Conservation (phyloP, 805 yeast species). For the Nakazawaea peltata region DNA sequence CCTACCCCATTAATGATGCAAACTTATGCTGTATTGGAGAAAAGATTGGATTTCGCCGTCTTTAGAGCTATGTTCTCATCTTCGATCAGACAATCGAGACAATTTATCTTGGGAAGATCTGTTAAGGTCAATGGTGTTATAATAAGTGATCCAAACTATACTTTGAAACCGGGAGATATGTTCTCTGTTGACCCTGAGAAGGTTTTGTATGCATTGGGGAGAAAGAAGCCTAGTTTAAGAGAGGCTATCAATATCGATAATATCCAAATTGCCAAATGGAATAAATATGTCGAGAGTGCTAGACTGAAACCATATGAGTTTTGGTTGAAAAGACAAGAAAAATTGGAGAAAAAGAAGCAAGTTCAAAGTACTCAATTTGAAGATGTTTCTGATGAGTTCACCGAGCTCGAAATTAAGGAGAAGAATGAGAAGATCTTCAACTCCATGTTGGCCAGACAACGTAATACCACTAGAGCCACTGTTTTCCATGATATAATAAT, state of each 20-base stretch:
- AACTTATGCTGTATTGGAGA: conserved; percentile 82
- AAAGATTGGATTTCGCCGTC: conserved; percentile 81
- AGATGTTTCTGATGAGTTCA: conserved; percentile 8
- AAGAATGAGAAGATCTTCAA: conserved; percentile 30
- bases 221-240: conserved; percentile 67
- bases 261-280: conserved; percentile 69
- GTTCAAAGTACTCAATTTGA: conserved; percentile 6
- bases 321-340: conserved; percentile 42
- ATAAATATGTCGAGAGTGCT: conserved; percentile 57
- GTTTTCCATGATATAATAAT: conserved; percentile 36
- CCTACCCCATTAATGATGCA: conserved; percentile 82
- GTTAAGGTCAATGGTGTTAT: conserved; percentile 81
- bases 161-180: conserved; percentile 77
- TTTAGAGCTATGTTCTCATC: conserved; percentile 92
- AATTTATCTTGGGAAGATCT: conserved; percentile 70
- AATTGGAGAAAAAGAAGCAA: conserved; percentile 31
- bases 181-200: conserved; percentile 80
- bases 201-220: conserved; percentile 80
- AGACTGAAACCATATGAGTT: conserved; percentile 45
- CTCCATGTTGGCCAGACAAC: conserved; percentile 23
- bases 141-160: conserved; percentile 72
- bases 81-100: conserved; percentile 89
- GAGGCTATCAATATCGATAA: conserved; percentile 64
- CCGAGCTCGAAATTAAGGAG: conserved; percentile 14
- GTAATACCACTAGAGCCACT: conserved; percentile 34